Evolutionary conservation across 2,329 filamentous ascomycete genomes (phyloP), one percentile per base, ranked within the genome.

Genomic region (Claviceps africana): DNA sequence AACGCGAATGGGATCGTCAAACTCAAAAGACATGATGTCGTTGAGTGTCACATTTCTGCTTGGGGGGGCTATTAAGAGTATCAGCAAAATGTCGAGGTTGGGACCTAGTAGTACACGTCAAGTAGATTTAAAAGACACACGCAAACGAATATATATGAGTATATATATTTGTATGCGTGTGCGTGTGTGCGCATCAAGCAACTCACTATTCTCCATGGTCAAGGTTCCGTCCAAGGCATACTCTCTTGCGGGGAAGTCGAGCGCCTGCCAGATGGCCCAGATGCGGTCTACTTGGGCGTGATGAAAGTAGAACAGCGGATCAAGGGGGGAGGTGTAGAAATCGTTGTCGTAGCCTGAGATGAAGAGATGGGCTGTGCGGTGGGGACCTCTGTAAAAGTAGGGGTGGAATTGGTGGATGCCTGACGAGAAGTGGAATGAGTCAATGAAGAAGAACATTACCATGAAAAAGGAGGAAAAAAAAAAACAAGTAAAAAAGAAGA

Each of bases 261-360:
- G 47, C 11, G 35, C 53, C 44, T 55, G 53, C 53, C 53, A 55
- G 25, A 55, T 31, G 17, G 53, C 15, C 53, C 53, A 55, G 11
- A 55, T 17, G 4, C 51, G 47, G 40, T 55, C 53, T 8, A 55
- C 3, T 43, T 52, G 47, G 25, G 33, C 37, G 40, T 55, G 53
- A 4, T 51, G 25, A 4, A 55, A 47, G 35, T 48, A 55, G 15
- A 55, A 55, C 7, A 33, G 40, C n/a, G 51, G 51, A 30, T 55
- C 53, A 2, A 21, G n/a, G 17, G 53, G 53, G 3, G 53, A 53
- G 13, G 44, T 3, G 35, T 44, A 55, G 35, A 55, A 47, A 31
- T 55, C 53, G 33, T 46, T 31, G 10, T 30, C 43, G n/a, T 53
- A 44, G 8, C 53, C 51, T 25, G 51, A 51, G 13, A 55, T 21